These are phyloP conservation scores for Paramyrothecium sp. DNA, from an alignment of 2,329 filamentous ascomycete species.

Conservation along the genomic window DNA sequence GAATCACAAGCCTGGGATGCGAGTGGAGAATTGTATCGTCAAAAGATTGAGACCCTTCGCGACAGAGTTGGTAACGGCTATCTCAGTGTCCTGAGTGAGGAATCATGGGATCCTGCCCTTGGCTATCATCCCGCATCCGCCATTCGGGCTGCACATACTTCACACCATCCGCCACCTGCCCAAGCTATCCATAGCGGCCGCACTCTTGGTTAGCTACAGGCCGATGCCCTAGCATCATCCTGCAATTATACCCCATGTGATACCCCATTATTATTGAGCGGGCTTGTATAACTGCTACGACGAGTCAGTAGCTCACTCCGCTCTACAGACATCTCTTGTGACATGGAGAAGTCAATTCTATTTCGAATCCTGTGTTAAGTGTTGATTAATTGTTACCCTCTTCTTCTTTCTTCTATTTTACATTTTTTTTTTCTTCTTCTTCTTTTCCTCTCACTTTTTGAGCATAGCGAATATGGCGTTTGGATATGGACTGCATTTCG, in stretches of 20 bases:
- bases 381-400: constrained; percentile 8
- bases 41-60: constrained; percentile 83
- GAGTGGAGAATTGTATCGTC: constrained; percentile 76
- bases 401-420: constrained; percentile 6
- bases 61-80: constrained; percentile 85
- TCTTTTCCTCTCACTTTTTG: constrained; percentile 8
- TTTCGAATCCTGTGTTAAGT: constrained; percentile 17
- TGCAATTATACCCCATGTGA: constrained; percentile 25
- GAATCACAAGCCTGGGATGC: constrained; percentile 60
- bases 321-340: constrained; percentile 2
- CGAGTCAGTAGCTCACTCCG: not conserved
- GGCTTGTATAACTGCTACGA: not conserved
- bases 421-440: constrained; percentile 19
- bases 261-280: constrained; percentile 18
- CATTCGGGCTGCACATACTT: constrained; percentile 26
- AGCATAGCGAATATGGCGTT: constrained; percentile 41
- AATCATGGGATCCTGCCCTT: constrained; percentile 55
- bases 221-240: constrained; percentile 10
- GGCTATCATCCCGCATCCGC: constrained; percentile 17
- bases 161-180: constrained; percentile 29
- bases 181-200: constrained; percentile 54
- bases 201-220: constrained; percentile 39
- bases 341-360: constrained; percentile 2
- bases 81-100: constrained; percentile 81
- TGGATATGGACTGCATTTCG: constrained; percentile 13